A percentile compares a stretch with the other conserved stretches of the same genome.
Evolutionary conservation across 768 basidiomycete species (phyloP).

Genomic region (Suillus paluster): DNA sequence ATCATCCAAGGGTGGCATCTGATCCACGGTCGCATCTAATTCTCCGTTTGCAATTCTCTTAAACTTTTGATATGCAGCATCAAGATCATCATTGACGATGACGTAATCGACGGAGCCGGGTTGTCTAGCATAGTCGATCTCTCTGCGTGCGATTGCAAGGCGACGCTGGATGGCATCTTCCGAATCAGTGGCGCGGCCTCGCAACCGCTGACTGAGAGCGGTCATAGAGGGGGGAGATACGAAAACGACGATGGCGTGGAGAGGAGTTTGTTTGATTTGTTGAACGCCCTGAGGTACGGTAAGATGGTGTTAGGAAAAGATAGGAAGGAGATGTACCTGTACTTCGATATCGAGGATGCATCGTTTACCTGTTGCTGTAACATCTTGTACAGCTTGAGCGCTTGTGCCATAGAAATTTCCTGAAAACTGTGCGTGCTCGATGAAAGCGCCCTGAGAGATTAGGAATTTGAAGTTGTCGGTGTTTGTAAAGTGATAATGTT

Average conservation of each 20-base stretch:
- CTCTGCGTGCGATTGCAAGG: conserved; percentile 74
- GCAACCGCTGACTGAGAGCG: conserved; percentile 71
- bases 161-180: conserved; percentile 74
- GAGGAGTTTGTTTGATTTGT: conserved; percentile 81
- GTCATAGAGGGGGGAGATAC: conserved; percentile 85
- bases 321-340: conserved; percentile 60
- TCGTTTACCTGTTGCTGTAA: conserved; percentile 69
- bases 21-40: conserved; percentile 58
- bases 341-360: conserved; percentile 97
- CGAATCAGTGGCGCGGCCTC: conserved; percentile 83
- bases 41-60: conserved; percentile 72
- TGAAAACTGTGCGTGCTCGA: conserved; percentile 94
- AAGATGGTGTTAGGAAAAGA: conserved; percentile 9
- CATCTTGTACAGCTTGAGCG: conserved; percentile 70
- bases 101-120: conserved; percentile 77
- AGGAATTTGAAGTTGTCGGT: conserved; percentile 73
- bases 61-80: conserved; percentile 80
- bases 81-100: conserved; percentile 90
- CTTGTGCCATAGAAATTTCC: conserved; percentile 95
- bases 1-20: conserved; percentile 68
- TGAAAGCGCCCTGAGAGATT: conserved; percentile 74
- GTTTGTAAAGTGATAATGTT: conserved; percentile 86
- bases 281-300: conserved; percentile 74
- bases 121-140: conserved; percentile 84
- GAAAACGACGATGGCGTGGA: conserved; percentile 90